Evolutionary conservation across 805 yeast species (phyloP).

Genomic region (Jamesozyma gamospora): DNA sequence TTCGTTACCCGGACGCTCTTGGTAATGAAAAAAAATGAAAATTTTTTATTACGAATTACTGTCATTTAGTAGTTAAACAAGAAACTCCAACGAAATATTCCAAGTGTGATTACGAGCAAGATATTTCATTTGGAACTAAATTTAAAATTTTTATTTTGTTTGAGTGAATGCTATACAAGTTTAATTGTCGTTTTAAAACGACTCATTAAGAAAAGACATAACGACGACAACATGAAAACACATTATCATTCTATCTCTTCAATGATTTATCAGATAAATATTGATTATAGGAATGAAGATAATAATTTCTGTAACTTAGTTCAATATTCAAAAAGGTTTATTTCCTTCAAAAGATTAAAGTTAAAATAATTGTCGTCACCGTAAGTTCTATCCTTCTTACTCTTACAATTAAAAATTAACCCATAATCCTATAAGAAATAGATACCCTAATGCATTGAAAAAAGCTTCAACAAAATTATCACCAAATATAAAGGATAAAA

Average conservation of each 20-base stretch:
- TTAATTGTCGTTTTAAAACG: too few relatives aligned
- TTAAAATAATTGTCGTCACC: not conserved
- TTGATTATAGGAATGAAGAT: not conserved
- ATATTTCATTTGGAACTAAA: too few relatives aligned
- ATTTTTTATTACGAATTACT: too few relatives aligned
- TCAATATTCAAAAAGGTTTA: not conserved
- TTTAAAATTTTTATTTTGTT: too few relatives aligned
- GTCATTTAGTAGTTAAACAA: too few relatives aligned
- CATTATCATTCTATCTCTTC: not conserved
- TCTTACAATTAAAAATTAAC: not conserved
- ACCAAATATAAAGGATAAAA: not conserved
- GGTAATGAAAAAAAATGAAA: too few relatives aligned
- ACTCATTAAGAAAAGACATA: too few relatives aligned
- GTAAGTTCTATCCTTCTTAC: not conserved
- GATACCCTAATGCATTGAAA: not conserved
- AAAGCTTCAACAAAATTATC: conserved; percentile 9
- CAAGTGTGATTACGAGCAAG: too few relatives aligned
- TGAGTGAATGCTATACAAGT: too few relatives aligned
- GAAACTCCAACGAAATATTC: too few relatives aligned
- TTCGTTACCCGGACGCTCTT: too few relatives aligned
- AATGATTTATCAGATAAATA: not conserved
- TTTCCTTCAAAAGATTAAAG: conserved; percentile 1
- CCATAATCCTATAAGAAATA: conserved; percentile 5
- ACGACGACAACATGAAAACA: too few relatives aligned
- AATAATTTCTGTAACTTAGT: conserved; percentile 4